These are phyloP conservation scores for Hypsizygus marmoreus DNA, from an alignment of 768 basidiomycete species.

Conservation along the genomic window DNA sequence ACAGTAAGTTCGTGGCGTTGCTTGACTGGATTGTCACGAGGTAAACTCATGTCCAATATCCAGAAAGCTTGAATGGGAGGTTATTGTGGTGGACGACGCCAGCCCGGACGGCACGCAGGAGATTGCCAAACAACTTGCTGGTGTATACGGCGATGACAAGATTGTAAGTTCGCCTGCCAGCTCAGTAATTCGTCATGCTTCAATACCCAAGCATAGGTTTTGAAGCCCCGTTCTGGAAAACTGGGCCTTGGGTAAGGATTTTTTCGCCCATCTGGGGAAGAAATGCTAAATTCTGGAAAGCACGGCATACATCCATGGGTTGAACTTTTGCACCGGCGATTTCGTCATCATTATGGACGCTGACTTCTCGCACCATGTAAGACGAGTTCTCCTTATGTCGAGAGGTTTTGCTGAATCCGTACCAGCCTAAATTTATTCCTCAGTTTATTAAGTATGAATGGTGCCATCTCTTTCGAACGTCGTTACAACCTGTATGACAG, in stretches of 20 bases:
- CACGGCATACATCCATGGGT: conserved; percentile 90
- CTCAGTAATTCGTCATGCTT: conserved; percentile 2
- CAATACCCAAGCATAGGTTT: conserved; percentile 44
- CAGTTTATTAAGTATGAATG: conserved; percentile 78
- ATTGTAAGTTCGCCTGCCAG: conserved; percentile 51
- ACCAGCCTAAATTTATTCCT: conserved; percentile 91
- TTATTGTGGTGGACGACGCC: conserved; percentile 90
- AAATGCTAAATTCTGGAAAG: conserved; percentile 43
- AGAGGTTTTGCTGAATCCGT: background rate
- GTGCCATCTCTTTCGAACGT: background rate
- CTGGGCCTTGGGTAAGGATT: conserved; percentile 78
- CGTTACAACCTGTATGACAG: conserved; percentile 36
- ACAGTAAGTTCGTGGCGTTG: conserved; percentile 52
- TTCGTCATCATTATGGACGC: conserved; percentile 98
- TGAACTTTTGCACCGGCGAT: conserved; percentile 87
- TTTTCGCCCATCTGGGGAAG: background rate
- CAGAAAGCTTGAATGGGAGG: conserved; percentile 81
- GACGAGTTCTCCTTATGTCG: conserved; percentile 23
- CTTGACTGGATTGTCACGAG: background rate
- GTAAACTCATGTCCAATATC: conserved; percentile 13
- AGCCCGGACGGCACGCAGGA: conserved; percentile 94
- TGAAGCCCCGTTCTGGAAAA: conserved; percentile 89
- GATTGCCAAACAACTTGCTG: conserved; percentile 76
- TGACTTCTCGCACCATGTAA: conserved; percentile 92
- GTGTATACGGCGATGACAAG: conserved; percentile 80